A percentile compares a stretch with the other conserved stretches of the same genome.
phyloP scores from a whole-genome alignment of 2,329 filamentous ascomycete genomes.

The Sordariomycetes sp. region DNA sequence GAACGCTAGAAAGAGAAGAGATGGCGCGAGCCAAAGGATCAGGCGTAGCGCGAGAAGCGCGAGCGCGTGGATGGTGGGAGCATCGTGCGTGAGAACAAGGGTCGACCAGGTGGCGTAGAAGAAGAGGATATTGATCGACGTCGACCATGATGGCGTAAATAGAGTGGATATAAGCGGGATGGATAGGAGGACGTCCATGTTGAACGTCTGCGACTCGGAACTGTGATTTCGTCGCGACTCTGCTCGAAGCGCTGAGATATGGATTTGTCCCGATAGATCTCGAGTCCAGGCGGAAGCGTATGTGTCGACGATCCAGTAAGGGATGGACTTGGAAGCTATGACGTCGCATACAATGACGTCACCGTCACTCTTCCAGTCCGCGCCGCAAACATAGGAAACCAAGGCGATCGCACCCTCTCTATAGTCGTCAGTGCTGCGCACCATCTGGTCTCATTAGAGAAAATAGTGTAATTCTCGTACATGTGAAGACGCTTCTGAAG shows the following conservation, averaged over 20 bases:
- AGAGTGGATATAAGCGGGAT: conserved; percentile 60
- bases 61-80: conserved; percentile 61
- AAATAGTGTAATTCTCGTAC: background rate
- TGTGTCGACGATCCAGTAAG: background rate
- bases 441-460: background rate
- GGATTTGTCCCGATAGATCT: background rate
- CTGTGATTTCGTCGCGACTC: background rate
- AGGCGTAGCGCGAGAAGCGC: conserved; percentile 55
- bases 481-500: no score
- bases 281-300: background rate
- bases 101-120: conserved; percentile 88
- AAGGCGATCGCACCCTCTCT: background rate
- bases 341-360: background rate
- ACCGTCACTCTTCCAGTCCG: background rate
- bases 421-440: background rate
- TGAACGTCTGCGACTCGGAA: background rate
- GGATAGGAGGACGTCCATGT: conserved; percentile 56
- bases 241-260: background rate
- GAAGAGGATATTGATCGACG: conserved; percentile 73
- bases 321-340: background rate
- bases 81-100: conserved; percentile 63
- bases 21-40: conserved; percentile 61
- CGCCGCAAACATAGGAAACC: background rate
- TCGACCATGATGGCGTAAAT: conserved; percentile 56
- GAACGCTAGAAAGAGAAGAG: conserved; percentile 58